Base-by-base conservation (phyloP, 1,284 basidiomycete genomes). In the Ceratobasidium sp. region DNA sequence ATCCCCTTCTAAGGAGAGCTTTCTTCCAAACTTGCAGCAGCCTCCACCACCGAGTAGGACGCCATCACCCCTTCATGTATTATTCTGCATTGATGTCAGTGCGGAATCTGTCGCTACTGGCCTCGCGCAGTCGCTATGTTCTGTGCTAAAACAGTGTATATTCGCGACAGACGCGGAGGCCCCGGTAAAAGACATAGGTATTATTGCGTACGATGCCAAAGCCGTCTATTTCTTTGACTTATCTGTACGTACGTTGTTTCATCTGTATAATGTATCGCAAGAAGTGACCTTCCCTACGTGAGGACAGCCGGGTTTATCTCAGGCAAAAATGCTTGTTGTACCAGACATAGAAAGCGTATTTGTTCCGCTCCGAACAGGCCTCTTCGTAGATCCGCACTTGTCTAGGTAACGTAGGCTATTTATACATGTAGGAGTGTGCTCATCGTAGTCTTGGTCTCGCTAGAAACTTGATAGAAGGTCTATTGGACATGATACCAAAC, bases 1-100 rank as follows among this genome's bases (percentile, higher is more conserved):
- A 88, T 44, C 82, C 86, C 28, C 86, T 88, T 62, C 87, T 23
- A 71, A 67, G 20, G 66, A 56, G 33, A 79, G 66, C 3, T 66
- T 62, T 42, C 54, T 78, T 4, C 67, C 48, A 46, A 76, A 66
- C 17, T 59, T 74, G 20, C 69, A 69, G 81, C 42, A 82, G 80
- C n/a, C 89, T 38, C 85, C 86, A 64, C 86, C 87, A 10, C 81
- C 79, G 4, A 82, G 84, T 52, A 88, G 94, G 77, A 82, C 85
- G 75, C 96, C 96, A 0, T 83, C 85, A 57, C 90, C 94, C 0
- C 87, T 98, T 83, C 90, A 92, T 67, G 93, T 92, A 82, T 85
- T 99, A n/a, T 98, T 99, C 81, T 92, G 91, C 0, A 89, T 99
- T 78, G 98, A 99, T 82, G 92, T 98, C 56, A 94, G 94, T 33